phyloP scores from a whole-genome alignment of 1,139 yeast species.

The Lizanozyma gosingica region DNA sequence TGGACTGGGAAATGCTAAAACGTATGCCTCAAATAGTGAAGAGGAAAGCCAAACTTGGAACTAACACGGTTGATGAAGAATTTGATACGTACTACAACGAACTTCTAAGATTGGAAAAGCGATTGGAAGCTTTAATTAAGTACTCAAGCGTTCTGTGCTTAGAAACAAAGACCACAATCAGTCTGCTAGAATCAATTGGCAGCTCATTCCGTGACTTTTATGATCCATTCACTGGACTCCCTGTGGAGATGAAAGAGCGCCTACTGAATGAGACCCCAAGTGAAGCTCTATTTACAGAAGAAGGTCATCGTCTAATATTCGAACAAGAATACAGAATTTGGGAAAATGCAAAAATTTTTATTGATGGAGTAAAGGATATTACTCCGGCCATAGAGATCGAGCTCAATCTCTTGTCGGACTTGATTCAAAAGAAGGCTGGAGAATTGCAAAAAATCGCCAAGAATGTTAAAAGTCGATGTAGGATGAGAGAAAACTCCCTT shows the following conservation, averaged over 20 bases:
- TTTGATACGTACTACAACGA: slow-evolving; percentile 20
- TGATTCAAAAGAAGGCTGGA: slow-evolving; percentile 13
- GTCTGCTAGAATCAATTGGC: slow-evolving; percentile 12
- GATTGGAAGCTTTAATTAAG: slow-evolving; percentile 13
- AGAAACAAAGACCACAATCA: slow-evolving; percentile 9
- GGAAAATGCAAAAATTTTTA: slow-evolving; percentile 13
- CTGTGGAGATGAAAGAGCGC: slow-evolving; percentile 7
- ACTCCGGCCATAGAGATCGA: slow-evolving; percentile 11
- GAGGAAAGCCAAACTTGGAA: slow-evolving; percentile 21
- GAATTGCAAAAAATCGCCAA: slow-evolving; percentile 15
- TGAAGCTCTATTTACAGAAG: neutral
- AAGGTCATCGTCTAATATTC: neutral
- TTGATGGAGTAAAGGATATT: slow-evolving; percentile 10
- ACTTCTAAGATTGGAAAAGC: slow-evolving; percentile 12
- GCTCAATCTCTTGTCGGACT: slow-evolving; percentile 8
- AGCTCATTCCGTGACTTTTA: slow-evolving; percentile 14
- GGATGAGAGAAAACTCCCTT: slow-evolving; percentile 20
- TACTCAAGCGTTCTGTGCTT: slow-evolving; percentile 11
- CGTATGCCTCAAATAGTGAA: slow-evolving; percentile 21
- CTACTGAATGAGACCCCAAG: slow-evolving; percentile 4
- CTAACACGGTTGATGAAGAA: slow-evolving; percentile 29
- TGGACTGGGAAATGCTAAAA: neutral
- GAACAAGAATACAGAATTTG: slow-evolving; percentile 11
- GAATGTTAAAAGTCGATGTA: slow-evolving; percentile 20
- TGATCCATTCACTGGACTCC: slow-evolving; percentile 18